A percentile compares a stretch with the other conserved stretches of the same genome.
These are phyloP conservation scores for Trametes coccinea DNA, from an alignment of 768 basidiomycete genomes.

Conservation along the genomic window DNA sequence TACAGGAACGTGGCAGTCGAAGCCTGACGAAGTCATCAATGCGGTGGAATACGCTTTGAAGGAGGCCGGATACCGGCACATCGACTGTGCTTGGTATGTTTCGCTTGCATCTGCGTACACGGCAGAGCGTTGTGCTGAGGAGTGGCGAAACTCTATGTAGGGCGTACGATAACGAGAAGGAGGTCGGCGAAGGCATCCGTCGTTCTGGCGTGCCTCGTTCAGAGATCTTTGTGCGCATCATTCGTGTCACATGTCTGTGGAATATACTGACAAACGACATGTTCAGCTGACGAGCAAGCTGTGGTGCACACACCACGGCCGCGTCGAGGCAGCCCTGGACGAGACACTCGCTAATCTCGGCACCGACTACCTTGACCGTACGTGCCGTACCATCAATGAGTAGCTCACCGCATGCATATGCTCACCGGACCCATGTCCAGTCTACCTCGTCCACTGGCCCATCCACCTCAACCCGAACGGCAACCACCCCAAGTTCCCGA, in stretches of 20 bases:
- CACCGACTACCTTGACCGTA: conserved; percentile 83
- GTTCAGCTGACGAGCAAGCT: conserved; percentile 69
- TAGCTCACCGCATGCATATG: conserved; percentile 16
- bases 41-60: conserved; percentile 79
- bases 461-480: conserved; percentile 70
- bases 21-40: conserved; percentile 64
- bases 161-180: conserved; percentile 77
- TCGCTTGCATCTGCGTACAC: background rate
- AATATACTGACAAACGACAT: background rate
- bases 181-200: conserved; percentile 80
- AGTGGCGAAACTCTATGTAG: conserved; percentile 27
- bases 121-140: background rate
- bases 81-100: conserved; percentile 63
- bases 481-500: conserved; percentile 60
- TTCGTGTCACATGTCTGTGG: background rate
- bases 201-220: conserved; percentile 74
- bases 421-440: conserved; percentile 27
- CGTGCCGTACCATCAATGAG: conserved; percentile 28
- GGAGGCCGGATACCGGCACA: conserved; percentile 72
- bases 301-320: conserved; percentile 66
- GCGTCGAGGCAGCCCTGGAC: conserved; percentile 74
- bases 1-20: conserved; percentile 82
- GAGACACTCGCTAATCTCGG: conserved; percentile 76
- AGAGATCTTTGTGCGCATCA: conserved; percentile 60
- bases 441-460: conserved; percentile 83